Evolutionary conservation across 768 basidiomycete genomes (phyloP).

Genomic region (Leccinum imitatum): DNA sequence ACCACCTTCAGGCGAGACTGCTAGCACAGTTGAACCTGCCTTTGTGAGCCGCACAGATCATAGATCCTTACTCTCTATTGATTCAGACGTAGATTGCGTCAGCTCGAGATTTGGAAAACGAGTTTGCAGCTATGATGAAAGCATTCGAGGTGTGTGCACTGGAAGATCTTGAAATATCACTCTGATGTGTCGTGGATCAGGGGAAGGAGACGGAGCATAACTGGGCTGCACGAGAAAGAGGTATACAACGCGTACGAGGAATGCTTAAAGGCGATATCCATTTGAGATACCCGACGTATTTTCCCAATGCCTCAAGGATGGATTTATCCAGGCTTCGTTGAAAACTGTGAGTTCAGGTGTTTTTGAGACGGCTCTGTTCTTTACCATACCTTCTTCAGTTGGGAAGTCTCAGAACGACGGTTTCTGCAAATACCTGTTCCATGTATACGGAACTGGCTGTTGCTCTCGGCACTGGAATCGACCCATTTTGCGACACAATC

Average conservation of each 20-base stretch:
- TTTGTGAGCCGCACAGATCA: constrained; percentile 51
- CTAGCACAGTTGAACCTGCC: constrained; percentile 55
- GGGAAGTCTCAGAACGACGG: constrained; percentile 86
- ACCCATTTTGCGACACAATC: constrained; percentile 77
- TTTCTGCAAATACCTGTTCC: constrained; percentile 73
- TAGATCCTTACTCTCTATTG: neutral
- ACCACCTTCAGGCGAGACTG: constrained; percentile 41
- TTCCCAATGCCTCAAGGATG: constrained; percentile 67
- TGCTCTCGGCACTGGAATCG: constrained; percentile 65
- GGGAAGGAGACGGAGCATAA: constrained; percentile 99
- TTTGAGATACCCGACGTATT: constrained; percentile 74
- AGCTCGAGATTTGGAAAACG: constrained; percentile 77
- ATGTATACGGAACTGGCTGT: constrained; percentile 74
- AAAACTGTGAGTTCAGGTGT: constrained; percentile 67
- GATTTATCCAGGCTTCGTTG: constrained; percentile 77
- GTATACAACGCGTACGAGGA: constrained; percentile 76
- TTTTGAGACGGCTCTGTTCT: neutral
- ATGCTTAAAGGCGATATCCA: constrained; percentile 89
- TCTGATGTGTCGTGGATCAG: constrained; percentile 35
- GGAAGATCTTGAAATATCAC: neutral
- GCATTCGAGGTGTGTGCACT: constrained; percentile 67
- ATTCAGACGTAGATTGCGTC: constrained; percentile 67
- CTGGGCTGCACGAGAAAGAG: constrained; percentile 81
- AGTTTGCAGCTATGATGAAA: constrained; percentile 77
- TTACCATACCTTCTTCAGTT: constrained; percentile 48